Base-by-base conservation (phyloP, 2,329 filamentous ascomycete genomes). In the Aspergillus sp. region DNA sequence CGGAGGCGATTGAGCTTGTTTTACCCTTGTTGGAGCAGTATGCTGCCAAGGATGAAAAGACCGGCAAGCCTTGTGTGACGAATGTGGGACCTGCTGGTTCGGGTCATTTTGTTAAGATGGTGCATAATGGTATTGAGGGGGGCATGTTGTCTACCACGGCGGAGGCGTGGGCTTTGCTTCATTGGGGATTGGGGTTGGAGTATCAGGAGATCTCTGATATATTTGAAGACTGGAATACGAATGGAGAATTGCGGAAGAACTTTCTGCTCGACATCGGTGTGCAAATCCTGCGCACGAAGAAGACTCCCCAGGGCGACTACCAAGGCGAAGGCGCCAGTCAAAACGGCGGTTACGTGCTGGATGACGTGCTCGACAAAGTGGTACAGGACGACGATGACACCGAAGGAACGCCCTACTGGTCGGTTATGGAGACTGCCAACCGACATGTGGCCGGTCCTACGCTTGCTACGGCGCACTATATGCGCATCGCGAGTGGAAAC, bases 101-200 rank as follows among this genome's bases (percentile, higher is more conserved):
- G 1, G 88, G 88, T 0, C 88, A 91, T 71, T 91, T 88, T 68
- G 86, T 90, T 42, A 91, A 91, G 77, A 91, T 90, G 87, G 82
- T 90, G 3, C 88, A 91, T 70, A 90, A 91, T 64, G 88, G 88
- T 1, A 90, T 91, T 62, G 88, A 91, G 70, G 87, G 90, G 62
- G 88, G 87, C 1, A 89, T 91, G 84, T 84, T 91, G 77, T 84
- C 76, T 56, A 80, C 83, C 0, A 80, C 90, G 5, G 83, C 83
- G 13, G 88, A 91, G 71, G 84, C 84, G 2, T 91, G 87, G 86
- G 80, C 80, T 0, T 80, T 90, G 32, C 84, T 91, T 77, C 79
- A 81, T 38, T 79, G 80, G 47, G 82, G 84, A 1, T 75, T 90
- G 23, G 83, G 81, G 0, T 82, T 90, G 77, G 73, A 70, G 5